Base-by-base conservation (phyloP, 345 rosid genomes). In the Atalantia buxifolia region DNA sequence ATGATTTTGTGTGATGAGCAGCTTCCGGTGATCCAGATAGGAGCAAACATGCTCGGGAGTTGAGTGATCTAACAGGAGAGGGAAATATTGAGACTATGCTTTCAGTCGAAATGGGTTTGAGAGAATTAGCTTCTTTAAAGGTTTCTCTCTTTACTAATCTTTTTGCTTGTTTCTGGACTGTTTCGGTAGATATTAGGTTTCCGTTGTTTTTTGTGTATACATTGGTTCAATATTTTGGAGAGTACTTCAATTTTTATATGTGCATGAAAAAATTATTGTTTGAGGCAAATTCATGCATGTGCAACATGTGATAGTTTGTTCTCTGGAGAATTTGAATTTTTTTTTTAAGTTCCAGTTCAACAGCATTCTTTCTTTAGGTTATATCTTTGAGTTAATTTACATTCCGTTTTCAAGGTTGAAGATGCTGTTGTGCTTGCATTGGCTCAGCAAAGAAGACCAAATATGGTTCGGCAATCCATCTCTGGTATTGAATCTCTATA, bases 81-180 rank as follows among this genome's bases (percentile, higher is more conserved):
- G 98, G 98, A 82, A 97, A 94, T 88, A 94, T 97, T 38, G 99
- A 97, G 89, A 93, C 93, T 81, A 93, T 94, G 94, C 98, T 94
- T 80, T 92, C 98, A 62, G 98, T 97, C 82, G 98, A 93, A 87
- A 97, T 97, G 98, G 98, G 95, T 81, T 83, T 97, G 86, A 87
- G 93, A 84, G 98, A 97, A 82, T 81, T 94, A 84, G 92, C 97
- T 25, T 91, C 96, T 76, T 83, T 97, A 62, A 97, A 97, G 98
- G 99, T 97, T 80, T 50, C 40, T 36, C 60, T 74, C 57, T 76
- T 30, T 77, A 16, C 6, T 38, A 18, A 45, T 76, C 66, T 63
- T 28, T 77, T 74, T 66, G 19, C 72, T 63, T 53, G 12, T 53
- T 48, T 45, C 66, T 42, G 10, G 3, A 21, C 38, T 35, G 7